Evolutionary conservation across 768 basidiomycete species (phyloP), one percentile per base, ranked within the genome.

Genomic region (Suillus weaverae): DNA sequence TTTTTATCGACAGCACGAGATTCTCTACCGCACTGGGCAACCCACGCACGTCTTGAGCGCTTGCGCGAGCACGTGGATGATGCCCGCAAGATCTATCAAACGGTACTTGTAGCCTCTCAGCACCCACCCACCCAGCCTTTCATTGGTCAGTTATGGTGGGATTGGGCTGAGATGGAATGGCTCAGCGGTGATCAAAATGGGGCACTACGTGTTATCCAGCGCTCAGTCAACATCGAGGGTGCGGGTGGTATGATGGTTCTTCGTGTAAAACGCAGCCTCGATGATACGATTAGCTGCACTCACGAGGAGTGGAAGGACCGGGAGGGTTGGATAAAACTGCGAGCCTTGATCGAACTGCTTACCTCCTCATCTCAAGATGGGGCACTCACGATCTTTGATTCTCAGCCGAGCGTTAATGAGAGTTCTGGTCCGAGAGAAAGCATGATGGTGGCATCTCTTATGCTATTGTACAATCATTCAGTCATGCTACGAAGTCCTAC

Each of bases 91-190:
- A 81, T 95, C 4, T 95, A 91, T 74, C 83, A 88, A 68, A 87
- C 88, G 2, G 80, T 90, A 8, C 83, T 92, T 22, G 77, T 82
- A 48, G 77, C 84, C 7, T 78, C 85, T 2, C 77, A 80, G 3
- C 75, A 78, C 32, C 60, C 74, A 18, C 70, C 75, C 7, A 75
- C 73, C 13, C 74, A 77, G 38, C 71, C 71, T 5, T 83, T 79
- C 38, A 70, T 76, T 18, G 79, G 82, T 26, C 74, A 73, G 63
- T 72, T 94, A 66, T 94, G 90, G 90, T 92, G 88, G 87, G 85
- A 89, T 69, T 94, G 91, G 90, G 89, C 88, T 1, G 89, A 94
- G 69, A 84, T 92, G 83, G 92, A 93, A 74, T 95, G 92, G 92
- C 72, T 92, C 13, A 73, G 79, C 16, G 83, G 86, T 1, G 69